Evolutionary conservation across 176 grass and related monocot genomes (phyloP), one percentile per base, ranked within the genome.

Genomic region (Cenchrus purpureus): DNA sequence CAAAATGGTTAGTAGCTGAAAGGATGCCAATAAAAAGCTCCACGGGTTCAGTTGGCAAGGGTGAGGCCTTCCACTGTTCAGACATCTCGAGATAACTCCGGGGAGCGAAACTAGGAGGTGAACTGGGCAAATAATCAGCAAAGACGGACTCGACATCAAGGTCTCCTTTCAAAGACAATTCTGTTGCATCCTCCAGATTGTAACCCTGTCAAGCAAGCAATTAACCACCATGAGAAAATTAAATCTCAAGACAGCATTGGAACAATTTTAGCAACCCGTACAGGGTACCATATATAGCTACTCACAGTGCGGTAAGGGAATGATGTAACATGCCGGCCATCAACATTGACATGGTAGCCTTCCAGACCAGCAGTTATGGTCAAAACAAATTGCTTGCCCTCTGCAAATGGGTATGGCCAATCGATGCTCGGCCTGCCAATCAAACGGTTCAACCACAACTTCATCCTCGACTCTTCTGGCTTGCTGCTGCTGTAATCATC

Each of bases 301-400:
- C 72, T 75, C 28, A 88, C 92, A 20, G 61, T 94, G 49, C 92
- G 89, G 79, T 94, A 91, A 58, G 89, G 89, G 37, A 94, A 94
- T 8, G 92, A 94, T 15, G 92, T 77, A 54, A 94, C 77, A 73
- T 94, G 92, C 34, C 81, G 80, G 34, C 92, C 92, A 54, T 94
- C 84, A 53, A 94, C 89, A 83, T 53, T 91, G 92, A 91, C 56
- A 94, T 91, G 92, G 77, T 89, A 91, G 43, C 92, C 92, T 86
- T 94, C 89, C 28, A 86, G 84, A 52, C 92, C 89, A 69, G 92
- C 89, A 62, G 69, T 91, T 40, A 94, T 68, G 49, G 73, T 89
- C 50, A 94, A 45, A 67, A 91, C 89, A 87, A 94, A 94, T 65
- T 76, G 68, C 77, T 83, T 91, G 49, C 86, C 64, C 76, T 91